A percentile compares a stretch with the other conserved stretches of the same genome.
Evolutionary conservation across 2,329 filamentous ascomycete species (phyloP).

Genomic region (Pseudogymnoascus sp.): DNA sequence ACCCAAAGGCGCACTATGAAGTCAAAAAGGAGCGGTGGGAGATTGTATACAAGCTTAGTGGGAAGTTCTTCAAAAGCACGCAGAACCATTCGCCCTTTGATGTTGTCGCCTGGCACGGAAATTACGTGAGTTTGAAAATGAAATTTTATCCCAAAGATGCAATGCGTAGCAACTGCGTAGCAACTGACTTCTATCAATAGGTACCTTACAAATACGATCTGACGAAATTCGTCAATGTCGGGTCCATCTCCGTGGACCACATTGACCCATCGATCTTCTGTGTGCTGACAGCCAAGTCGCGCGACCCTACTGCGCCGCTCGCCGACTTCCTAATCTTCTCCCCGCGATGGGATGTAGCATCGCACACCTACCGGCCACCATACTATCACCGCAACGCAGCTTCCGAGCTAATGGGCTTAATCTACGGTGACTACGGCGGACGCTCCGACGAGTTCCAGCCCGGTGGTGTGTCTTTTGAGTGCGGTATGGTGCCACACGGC

Average conservation of each 20-base stretch:
- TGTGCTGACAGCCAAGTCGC: constrained; percentile 52
- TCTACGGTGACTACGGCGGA: constrained; percentile 35
- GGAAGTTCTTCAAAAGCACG: constrained; percentile 50
- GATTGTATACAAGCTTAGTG: constrained; percentile 57
- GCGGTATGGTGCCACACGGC: constrained; percentile 40
- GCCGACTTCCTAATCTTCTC: constrained; percentile 62
- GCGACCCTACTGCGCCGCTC: constrained; percentile 43
- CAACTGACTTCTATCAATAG: constrained; percentile 23
- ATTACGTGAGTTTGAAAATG: constrained; percentile 20
- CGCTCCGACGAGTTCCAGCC: constrained; percentile 35
- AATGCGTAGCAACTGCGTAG: constrained; percentile 40
- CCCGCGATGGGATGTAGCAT: constrained; percentile 54
- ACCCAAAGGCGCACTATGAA: constrained; percentile 45
- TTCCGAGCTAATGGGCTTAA: constrained; percentile 37
- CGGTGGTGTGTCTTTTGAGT: constrained; percentile 35
- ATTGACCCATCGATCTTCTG: constrained; percentile 59
- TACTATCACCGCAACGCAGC: constrained; percentile 49
- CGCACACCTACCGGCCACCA: constrained; percentile 48
- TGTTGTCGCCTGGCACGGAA: constrained; percentile 66
- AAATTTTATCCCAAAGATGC: constrained; percentile 50
- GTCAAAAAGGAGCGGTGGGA: constrained; percentile 36
- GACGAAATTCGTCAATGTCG: constrained; percentile 49
- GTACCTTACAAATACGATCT: constrained; percentile 48
- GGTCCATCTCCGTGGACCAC: constrained; percentile 52
- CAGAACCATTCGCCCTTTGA: constrained; percentile 70